Percentiles rank a stretch among this genome's conserved stretches.
These are phyloP conservation scores for Aquilaria agallochum DNA, from an alignment of 441 rosid species.

Conservation along the genomic window DNA sequence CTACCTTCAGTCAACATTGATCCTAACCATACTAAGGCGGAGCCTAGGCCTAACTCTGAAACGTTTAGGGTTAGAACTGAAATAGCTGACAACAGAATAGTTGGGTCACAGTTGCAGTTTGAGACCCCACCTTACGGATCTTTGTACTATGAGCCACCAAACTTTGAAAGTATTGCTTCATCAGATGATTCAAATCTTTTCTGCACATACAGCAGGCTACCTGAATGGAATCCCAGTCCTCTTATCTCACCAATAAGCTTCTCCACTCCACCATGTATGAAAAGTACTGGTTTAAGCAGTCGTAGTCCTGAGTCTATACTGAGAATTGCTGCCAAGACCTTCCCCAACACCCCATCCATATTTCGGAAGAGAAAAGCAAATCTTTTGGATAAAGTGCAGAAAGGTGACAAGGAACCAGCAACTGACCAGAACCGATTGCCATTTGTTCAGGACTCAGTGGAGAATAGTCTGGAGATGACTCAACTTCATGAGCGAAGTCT, in stretches of 20 bases:
- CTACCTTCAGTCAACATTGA: constrained; percentile 24
- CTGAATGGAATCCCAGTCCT: constrained; percentile 43
- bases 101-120: constrained; percentile 22
- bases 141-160: constrained; percentile 45
- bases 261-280: constrained; percentile 82
- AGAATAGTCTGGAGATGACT: constrained; percentile 30
- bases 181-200: constrained; percentile 37
- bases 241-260: constrained; percentile 52
- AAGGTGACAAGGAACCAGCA: constrained; percentile 23
- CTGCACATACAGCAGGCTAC: constrained; percentile 25
- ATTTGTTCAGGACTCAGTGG: constrained; percentile 21
- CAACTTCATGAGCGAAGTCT: constrained; percentile 30
- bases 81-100: constrained; percentile 23
- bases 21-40: constrained; percentile 29
- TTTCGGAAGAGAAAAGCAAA: constrained; percentile 62
- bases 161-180: constrained; percentile 27
- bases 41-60: constrained; percentile 33
- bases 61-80: constrained; percentile 21
- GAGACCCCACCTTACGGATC: constrained; percentile 50
- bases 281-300: constrained; percentile 31
- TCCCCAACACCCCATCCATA: constrained; percentile 88
- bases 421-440: constrained; percentile 19
- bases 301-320: constrained; percentile 75
- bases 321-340: constrained; percentile 77
- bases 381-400: constrained; percentile 26